These are phyloP conservation scores for Fusarium globosum DNA, from an alignment of 2,329 filamentous ascomycete species.

Conservation along the genomic window DNA sequence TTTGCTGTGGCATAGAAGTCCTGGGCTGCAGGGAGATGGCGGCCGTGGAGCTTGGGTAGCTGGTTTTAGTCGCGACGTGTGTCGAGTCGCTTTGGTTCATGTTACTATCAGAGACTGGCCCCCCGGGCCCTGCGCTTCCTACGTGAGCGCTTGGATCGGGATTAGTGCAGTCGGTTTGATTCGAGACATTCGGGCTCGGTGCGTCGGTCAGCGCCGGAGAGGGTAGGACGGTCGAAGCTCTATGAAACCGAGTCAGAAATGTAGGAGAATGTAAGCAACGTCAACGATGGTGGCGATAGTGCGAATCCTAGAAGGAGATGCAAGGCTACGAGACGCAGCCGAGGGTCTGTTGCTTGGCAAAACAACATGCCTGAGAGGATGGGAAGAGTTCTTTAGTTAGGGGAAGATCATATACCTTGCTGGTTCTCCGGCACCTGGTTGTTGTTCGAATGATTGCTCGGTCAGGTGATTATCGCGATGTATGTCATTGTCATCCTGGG, in stretches of 20 bases:
- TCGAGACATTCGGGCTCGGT: conserved; percentile 58
- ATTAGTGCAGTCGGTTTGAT: conserved; percentile 50
- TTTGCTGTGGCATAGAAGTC: background rate
- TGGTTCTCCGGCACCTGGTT: conserved; percentile 13
- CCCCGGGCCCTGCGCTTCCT: conserved; percentile 13
- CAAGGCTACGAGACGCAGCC: conserved; percentile 9
- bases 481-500: conserved; percentile 22
- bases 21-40: conserved; percentile 1
- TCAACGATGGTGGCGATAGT: conserved; percentile 3
- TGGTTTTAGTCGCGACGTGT: conserved; percentile 17
- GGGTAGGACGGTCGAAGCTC: conserved; percentile 58
- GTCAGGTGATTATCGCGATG: conserved; percentile 12
- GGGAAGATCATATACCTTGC: conserved; percentile 19
- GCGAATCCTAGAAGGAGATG: background rate
- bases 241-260: conserved; percentile 31
- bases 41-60: background rate
- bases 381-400: background rate
- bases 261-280: background rate
- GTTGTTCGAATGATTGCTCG: conserved; percentile 20
- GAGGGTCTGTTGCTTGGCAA: background rate
- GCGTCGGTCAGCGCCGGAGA: conserved; percentile 74
- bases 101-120: conserved; percentile 11
- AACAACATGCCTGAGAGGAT: background rate
- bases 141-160: conserved; percentile 21
- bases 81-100: conserved; percentile 13